Percentiles rank a stretch among this genome's conserved stretches.
Evolutionary conservation across 2,329 filamentous ascomycete genomes (phyloP).

Genomic region (Seiridium cupressi): DNA sequence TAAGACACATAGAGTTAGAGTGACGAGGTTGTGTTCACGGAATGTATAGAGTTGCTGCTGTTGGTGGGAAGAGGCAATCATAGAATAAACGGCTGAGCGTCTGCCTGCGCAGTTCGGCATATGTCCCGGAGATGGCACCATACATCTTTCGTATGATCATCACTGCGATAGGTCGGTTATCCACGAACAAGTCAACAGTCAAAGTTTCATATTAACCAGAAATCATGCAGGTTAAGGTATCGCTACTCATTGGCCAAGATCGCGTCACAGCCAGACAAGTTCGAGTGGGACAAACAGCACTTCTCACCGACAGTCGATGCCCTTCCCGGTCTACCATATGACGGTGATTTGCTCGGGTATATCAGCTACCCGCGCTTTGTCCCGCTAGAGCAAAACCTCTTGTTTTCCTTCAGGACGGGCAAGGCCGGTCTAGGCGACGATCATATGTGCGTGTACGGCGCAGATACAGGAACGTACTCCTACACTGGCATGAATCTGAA

Average conservation of each 20-base stretch:
- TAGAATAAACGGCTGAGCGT: neutral
- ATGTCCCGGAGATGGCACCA: slow-evolving; percentile 47
- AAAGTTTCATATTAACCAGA: neutral
- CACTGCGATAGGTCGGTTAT: slow-evolving; percentile 38
- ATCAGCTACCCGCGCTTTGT: slow-evolving; percentile 51
- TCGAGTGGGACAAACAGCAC: slow-evolving; percentile 29
- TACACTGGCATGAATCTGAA: slow-evolving; percentile 47
- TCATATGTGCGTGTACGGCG: slow-evolving; percentile 43
- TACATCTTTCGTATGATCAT: slow-evolving; percentile 52
- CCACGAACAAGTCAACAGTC: neutral
- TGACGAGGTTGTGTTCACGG: neutral
- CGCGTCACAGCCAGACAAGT: slow-evolving; percentile 27
- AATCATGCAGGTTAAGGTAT: slow-evolving; percentile 30
- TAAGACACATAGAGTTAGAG: slow-evolving; percentile 13
- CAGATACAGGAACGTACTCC: slow-evolving; percentile 31
- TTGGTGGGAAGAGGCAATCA: neutral
- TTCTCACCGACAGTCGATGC: slow-evolving; percentile 34
- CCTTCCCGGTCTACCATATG: slow-evolving; percentile 30
- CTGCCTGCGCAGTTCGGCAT: slow-evolving; percentile 36
- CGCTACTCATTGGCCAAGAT: slow-evolving; percentile 31
- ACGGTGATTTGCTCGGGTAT: slow-evolving; percentile 30
- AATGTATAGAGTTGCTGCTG: neutral
- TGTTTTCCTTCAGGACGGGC: slow-evolving; percentile 49
- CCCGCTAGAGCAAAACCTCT: slow-evolving; percentile 31
- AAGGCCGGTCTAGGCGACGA: slow-evolving; percentile 49